Evolutionary conservation across 1,139 yeast genomes (phyloP).

Genomic region (Suhomyces choctaworum): DNA sequence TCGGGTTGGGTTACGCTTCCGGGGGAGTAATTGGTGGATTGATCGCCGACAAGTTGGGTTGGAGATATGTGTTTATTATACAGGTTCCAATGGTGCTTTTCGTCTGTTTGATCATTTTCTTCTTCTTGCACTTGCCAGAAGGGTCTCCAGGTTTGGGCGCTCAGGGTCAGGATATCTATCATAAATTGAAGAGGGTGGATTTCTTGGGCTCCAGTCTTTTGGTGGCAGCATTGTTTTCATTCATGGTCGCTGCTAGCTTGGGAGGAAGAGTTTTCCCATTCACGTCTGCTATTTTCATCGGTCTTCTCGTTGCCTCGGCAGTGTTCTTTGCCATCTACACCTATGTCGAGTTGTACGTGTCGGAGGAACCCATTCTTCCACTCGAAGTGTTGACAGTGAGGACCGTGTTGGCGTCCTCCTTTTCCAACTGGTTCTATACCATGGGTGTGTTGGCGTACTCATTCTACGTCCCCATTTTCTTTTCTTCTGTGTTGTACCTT

Average conservation of each 20-base stretch:
- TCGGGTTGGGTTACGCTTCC: slow-evolving; percentile 67
- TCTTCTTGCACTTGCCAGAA: slow-evolving; percentile 44
- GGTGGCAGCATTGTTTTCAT: slow-evolving; percentile 52
- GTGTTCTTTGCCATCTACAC: slow-evolving; percentile 37
- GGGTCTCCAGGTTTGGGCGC: slow-evolving; percentile 50
- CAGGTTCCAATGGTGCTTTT: slow-evolving; percentile 63
- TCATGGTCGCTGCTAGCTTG: slow-evolving; percentile 66
- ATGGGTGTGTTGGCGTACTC: slow-evolving; percentile 56
- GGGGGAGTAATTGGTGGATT: slow-evolving; percentile 73
- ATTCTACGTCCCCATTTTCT: slow-evolving; percentile 66
- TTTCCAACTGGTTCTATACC: slow-evolving; percentile 65
- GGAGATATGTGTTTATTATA: slow-evolving; percentile 63
- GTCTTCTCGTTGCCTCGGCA: slow-evolving; percentile 22
- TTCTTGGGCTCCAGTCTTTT: slow-evolving; percentile 66
- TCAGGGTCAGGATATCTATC: slow-evolving; percentile 39
- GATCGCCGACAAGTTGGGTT: slow-evolving; percentile 69
- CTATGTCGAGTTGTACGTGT: slow-evolving; percentile 53
- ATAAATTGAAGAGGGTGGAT: slow-evolving; percentile 61
- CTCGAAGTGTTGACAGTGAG: slow-evolving; percentile 53
- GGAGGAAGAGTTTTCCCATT: slow-evolving; percentile 61
- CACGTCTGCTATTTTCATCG: slow-evolving; percentile 33
- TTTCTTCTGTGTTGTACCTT: slow-evolving; percentile 56
- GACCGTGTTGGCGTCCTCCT: slow-evolving; percentile 63
- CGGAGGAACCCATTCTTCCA: slow-evolving; percentile 71
- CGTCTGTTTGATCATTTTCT: slow-evolving; percentile 45